These are phyloP conservation scores for Arthroderma sp. DNA, from an alignment of 2,329 filamentous ascomycete species.

Conservation along the genomic window DNA sequence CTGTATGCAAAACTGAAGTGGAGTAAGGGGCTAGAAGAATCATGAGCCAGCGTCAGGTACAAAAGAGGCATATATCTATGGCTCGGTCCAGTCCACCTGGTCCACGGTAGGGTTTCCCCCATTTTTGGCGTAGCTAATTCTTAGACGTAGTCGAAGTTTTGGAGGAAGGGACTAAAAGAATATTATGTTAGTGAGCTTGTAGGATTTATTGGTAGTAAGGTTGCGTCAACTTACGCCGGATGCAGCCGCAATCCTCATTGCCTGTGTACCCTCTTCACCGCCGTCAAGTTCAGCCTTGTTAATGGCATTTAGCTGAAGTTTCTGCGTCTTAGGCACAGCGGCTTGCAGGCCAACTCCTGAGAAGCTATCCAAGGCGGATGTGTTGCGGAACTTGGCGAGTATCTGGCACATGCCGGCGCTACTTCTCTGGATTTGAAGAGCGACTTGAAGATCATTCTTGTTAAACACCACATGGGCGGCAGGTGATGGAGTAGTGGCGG, in stretches of 20 bases:
- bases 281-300: slow-evolving; percentile 64
- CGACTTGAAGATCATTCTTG: slow-evolving; percentile 71
- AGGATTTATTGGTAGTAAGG: neutral
- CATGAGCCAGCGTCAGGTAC: neutral
- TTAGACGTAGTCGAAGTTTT: slow-evolving; percentile 67
- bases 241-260: slow-evolving; percentile 74
- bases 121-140: slow-evolving; percentile 66
- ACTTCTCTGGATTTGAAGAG: slow-evolving; percentile 72
- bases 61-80: slow-evolving; percentile 23
- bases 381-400: slow-evolving; percentile 72
- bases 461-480: slow-evolving; percentile 63
- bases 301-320: slow-evolving; percentile 81
- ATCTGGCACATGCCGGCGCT: slow-evolving; percentile 59
- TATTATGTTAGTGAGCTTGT: neutral
- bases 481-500: slow-evolving; percentile 31
- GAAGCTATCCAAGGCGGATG: slow-evolving; percentile 51
- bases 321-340: slow-evolving; percentile 92
- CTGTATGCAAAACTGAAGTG: neutral
- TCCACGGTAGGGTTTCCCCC: slow-evolving; percentile 63
- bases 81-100: slow-evolving; percentile 94
- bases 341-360: slow-evolving; percentile 76
- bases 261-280: slow-evolving; percentile 74
- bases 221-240: slow-evolving; percentile 62
- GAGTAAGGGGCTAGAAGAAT: neutral
- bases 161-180: slow-evolving; percentile 52